A percentile compares a stretch with the other conserved stretches of the same genome.
These are phyloP conservation scores for Fagopyrum homotropicum DNA, from an alignment of 148 eudicot species.

Conservation along the genomic window DNA sequence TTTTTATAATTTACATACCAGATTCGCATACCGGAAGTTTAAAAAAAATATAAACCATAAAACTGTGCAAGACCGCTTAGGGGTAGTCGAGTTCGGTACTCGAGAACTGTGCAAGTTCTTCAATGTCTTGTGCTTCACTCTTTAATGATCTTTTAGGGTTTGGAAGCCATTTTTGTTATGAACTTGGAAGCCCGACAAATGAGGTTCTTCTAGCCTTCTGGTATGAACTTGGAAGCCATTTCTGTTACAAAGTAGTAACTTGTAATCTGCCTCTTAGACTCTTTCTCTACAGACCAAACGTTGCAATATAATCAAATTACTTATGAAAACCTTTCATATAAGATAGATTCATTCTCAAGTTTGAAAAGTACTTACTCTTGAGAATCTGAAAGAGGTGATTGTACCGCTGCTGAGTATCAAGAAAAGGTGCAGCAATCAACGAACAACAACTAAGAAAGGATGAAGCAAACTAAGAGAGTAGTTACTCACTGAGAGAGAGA, in stretches of 20 bases:
- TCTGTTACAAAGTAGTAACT: not conserved
- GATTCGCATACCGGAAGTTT: too few relatives aligned
- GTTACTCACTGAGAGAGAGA: constrained; percentile 1
- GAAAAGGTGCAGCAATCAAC: not conserved
- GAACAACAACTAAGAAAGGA: not conserved
- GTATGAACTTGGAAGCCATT: too few relatives aligned
- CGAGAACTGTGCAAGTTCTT: too few relatives aligned
- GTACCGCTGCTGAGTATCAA: not conserved
- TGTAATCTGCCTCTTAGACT: not conserved
- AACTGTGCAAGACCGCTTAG: too few relatives aligned
- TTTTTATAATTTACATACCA: too few relatives aligned
- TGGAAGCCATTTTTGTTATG: too few relatives aligned
- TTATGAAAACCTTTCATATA: not conserved
- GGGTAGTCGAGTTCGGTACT: too few relatives aligned
- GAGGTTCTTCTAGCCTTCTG: too few relatives aligned
- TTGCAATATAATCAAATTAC: not conserved
- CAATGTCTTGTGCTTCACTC: too few relatives aligned
- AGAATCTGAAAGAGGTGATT: constrained; percentile 10
- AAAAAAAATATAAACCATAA: too few relatives aligned
- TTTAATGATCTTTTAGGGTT: too few relatives aligned
- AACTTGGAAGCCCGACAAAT: too few relatives aligned
- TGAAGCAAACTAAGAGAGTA: not conserved
- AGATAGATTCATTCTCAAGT: not conserved
- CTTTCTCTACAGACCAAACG: not conserved
- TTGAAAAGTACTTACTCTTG: constrained; percentile 3